A percentile compares a stretch with the other conserved stretches of the same genome.
phyloP scores from a whole-genome alignment of 2,329 filamentous ascomycete species.

The Neoscytalidium dimidiatum region DNA sequence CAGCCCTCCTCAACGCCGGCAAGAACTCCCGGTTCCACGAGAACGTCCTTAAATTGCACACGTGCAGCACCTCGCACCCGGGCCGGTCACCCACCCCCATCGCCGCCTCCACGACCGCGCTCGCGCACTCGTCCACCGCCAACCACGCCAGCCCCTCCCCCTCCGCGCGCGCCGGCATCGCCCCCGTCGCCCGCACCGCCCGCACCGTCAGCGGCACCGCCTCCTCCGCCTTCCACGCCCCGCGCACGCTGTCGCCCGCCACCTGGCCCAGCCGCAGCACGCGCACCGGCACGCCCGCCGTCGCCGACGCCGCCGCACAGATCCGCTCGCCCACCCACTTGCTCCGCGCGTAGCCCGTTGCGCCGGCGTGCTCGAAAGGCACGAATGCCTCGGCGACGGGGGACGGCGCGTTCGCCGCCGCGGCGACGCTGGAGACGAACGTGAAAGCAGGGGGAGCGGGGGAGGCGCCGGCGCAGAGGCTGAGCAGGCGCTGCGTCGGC shows the following conservation, averaged over 20 bases:
- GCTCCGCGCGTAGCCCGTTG: conserved; percentile 54
- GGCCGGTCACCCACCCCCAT: neutral
- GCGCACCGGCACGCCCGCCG: conserved; percentile 27
- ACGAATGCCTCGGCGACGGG: conserved; percentile 40
- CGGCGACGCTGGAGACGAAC: conserved; percentile 50
- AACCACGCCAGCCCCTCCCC: conserved; percentile 39
- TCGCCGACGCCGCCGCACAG: conserved; percentile 28
- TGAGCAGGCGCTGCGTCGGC: conserved; percentile 48
- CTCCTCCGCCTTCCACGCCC: conserved; percentile 53
- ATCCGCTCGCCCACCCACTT: conserved; percentile 54
- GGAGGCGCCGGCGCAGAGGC: conserved; percentile 33
- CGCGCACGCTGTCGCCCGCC: conserved; percentile 48
- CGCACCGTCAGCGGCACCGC: conserved; percentile 54
- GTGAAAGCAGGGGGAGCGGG: conserved; percentile 38
- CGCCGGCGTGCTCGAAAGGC: conserved; percentile 43
- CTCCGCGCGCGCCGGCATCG: conserved; percentile 48
- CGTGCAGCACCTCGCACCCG: conserved; percentile 47
- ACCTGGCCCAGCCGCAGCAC: conserved; percentile 50
- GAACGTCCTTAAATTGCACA: conserved; percentile 53
- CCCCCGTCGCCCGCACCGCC: conserved; percentile 48
- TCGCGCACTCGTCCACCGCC: conserved; percentile 46
- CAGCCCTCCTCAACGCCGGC: conserved; percentile 49
- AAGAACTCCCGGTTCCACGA: conserved; percentile 57
- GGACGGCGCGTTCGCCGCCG: conserved; percentile 22
- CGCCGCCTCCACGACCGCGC: conserved; percentile 33